Base-by-base conservation (phyloP, 441 rosid species). In the Populus hybrid region DNA sequence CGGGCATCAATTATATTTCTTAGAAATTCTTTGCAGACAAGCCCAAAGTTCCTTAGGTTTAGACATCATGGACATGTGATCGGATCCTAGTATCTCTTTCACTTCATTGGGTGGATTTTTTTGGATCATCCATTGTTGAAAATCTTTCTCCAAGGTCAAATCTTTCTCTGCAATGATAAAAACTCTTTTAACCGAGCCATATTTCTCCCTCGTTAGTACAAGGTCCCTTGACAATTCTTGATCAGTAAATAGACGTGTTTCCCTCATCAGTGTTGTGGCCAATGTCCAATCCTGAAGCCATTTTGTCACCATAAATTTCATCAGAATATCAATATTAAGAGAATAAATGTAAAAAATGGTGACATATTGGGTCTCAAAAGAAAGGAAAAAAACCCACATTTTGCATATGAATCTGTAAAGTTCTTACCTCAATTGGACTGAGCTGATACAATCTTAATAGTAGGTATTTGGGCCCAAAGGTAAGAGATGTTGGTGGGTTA, bases 361-460 rank as follows among this genome's bases (percentile, higher is more conserved):
- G 9, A 38, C 42, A 38, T 2, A 38, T 38, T 38, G 10, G 42
- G 10, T 38, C 2, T 38, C 11, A 38, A 38, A 38, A 38, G 11
- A 7, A 38, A 38, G 7, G 1, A 33, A 33, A 0, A 33, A 6
- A 33, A 0, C 7, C 36, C 1, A 33, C 7, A 33, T 33, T 6
- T 33, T 38, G 3, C 10, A 3, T 7, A 38, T 38, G 42, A 9
- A 38, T 38, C 11, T 38, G 10, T 38, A 38, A 66, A 16, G n/a
- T 23, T 10, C 50, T 66, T 76, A 85, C 94, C 89, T 88, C 78
- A 68, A 69, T 76, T 24, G 91, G 93, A 81, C 91, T 86, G 50
- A 80, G 90, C 45, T 88, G 80, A 69, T 91, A 88, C 40, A 88
- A 42, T 1, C 20, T 79, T 2, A 82, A 56, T 2, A 76, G 69